Evolutionary conservation across 2,329 filamentous ascomycete genomes (phyloP), one percentile per base, ranked within the genome.

Genomic region (Phaeosphaeria sp.): DNA sequence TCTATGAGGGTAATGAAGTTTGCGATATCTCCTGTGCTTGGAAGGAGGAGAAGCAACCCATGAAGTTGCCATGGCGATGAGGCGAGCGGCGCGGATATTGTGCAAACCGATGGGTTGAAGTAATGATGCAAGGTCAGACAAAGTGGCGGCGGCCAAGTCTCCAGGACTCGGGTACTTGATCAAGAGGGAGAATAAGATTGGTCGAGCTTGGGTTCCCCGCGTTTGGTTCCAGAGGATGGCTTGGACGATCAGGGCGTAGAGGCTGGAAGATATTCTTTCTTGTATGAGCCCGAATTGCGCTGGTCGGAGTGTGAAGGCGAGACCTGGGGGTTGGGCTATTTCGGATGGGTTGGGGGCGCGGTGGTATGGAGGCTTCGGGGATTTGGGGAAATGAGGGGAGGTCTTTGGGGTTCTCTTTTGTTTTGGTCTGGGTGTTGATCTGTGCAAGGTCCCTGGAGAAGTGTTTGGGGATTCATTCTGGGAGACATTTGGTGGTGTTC

Each of bases 141-240:
- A 49, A 6, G 56, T 55, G 5, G 73, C 72, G 11, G 39, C 40
- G 1, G 87, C 87, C 9, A 97, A 83, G 0, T 82, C 81, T 27
- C 81, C 73, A 0, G 91, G 85, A 0, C 88, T 90, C 0, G 91
- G 90, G 58, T 91, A 97, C 2, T 78, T 80, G 13, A 82, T 78
- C 66, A 91, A 89, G 13, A 97, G 80, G 15, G 82, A 72, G 72
- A 88, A 89, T 63, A 96, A 90, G 0, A 90, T 83, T 0, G 93
- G 93, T 25, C 95, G 88, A 3, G 93, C 91, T 9, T 86, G 83
- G 47, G 82, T 84, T 11, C 91, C 93, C 2, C 86, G 83, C 0
- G 93, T 97, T 57, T 90, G 88, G 74, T 94, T 94, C 27, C 97
- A 86, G 67, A 97, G 93, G 0, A 91, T 92, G 5, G 93, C 89